Evolutionary conservation across 805 yeast species (phyloP).

Genomic region (Teunomyces stri): DNA sequence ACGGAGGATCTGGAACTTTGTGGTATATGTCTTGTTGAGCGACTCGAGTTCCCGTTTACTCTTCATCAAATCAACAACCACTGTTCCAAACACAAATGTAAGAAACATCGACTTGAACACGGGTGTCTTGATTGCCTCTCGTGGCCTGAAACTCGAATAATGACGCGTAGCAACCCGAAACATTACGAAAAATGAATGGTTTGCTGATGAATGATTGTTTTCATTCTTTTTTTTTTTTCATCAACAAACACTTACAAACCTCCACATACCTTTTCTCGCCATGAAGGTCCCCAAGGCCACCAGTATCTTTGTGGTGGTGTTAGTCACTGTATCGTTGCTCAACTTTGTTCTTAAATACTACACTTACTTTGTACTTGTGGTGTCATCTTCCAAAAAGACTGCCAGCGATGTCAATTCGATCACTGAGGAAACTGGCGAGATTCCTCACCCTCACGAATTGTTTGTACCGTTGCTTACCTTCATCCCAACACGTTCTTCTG

Average conservation of each 20-base stretch:
- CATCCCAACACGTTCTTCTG: constrained; percentile 44
- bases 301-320: constrained; percentile 32
- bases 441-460: constrained; percentile 45
- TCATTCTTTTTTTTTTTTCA: neutral
- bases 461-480: constrained; percentile 51
- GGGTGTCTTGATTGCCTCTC: constrained; percentile 20
- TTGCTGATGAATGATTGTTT: neutral
- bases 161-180: constrained; percentile 1
- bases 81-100: constrained; percentile 41
- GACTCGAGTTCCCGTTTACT: constrained; percentile 44
- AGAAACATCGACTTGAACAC: constrained; percentile 37
- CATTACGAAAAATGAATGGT: neutral
- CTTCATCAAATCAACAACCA: constrained; percentile 47
- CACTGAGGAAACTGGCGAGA: constrained; percentile 33
- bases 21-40: constrained; percentile 36
- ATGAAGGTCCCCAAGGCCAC: constrained; percentile 35
- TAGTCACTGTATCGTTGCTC: constrained; percentile 28
- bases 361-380: constrained; percentile 35
- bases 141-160: neutral
- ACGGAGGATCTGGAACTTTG: constrained; percentile 31
- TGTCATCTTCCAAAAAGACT: constrained; percentile 25
- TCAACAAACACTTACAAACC: neutral
- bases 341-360: constrained; percentile 36
- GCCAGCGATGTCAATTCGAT: constrained; percentile 21
- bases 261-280: constrained; percentile 1